These are phyloP conservation scores for Penicillium atrosanguineum DNA, from an alignment of 495 filamentous ascomycete genomes.

Conservation along the genomic window DNA sequence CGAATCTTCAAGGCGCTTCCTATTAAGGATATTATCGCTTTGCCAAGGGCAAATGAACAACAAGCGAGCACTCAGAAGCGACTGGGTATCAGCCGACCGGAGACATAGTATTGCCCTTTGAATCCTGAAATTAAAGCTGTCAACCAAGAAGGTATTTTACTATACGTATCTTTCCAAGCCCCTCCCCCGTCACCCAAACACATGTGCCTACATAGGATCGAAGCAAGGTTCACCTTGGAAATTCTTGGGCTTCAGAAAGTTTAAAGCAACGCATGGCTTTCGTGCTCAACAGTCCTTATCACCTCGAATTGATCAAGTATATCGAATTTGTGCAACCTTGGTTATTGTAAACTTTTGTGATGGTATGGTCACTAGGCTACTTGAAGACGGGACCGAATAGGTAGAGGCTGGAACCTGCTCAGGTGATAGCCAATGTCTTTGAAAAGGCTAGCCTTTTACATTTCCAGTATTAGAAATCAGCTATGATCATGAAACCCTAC, in stretches of 20 bases:
- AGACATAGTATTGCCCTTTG: neutral
- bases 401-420: neutral
- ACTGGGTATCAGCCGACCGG: neutral
- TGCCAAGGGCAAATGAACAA: neutral
- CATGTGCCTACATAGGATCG: too few species aligned
- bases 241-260: neutral
- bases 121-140: neutral
- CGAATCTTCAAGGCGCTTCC: neutral
- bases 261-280: neutral
- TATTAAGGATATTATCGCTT: neutral
- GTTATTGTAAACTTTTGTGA: neutral
- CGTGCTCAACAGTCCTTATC: neutral
- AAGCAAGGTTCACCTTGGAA: too few species aligned
- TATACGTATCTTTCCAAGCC: too few species aligned
- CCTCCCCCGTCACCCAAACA: too few species aligned
- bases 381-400: neutral
- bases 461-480: too few species aligned
- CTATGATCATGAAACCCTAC: too few species aligned
- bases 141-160: too few species aligned
- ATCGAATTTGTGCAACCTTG: neutral
- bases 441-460: too few species aligned
- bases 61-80: neutral
- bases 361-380: neutral
- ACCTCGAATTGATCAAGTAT: neutral
- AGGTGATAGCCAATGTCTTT: too few species aligned